Evolutionary conservation across 2,329 filamentous ascomycete species (phyloP).

Genomic region (Beauveria bassiana): DNA sequence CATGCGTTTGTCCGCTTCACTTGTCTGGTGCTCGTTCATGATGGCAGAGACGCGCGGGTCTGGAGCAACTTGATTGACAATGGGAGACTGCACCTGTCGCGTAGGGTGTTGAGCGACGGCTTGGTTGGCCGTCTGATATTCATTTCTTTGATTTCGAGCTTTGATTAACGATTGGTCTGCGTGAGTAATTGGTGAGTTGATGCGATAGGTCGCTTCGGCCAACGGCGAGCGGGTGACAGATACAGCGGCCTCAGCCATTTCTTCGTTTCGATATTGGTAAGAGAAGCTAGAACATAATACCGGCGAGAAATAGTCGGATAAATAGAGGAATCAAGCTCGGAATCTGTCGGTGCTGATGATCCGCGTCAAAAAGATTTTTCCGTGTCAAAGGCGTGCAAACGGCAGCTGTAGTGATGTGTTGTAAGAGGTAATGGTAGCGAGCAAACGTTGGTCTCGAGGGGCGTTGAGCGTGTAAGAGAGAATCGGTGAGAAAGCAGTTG

Average conservation of each 20-base stretch:
- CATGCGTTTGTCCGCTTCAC: constrained; percentile 28
- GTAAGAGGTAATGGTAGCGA: not conserved
- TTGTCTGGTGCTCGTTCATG: constrained; percentile 22
- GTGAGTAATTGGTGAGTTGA: constrained; percentile 33
- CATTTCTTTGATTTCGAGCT: constrained; percentile 19
- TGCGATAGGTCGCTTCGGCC: constrained; percentile 38
- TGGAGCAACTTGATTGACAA: constrained; percentile 3
- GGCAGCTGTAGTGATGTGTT: not conserved
- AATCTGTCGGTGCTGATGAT: not conserved
- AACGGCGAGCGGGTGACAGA: constrained; percentile 33
- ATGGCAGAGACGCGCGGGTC: constrained; percentile 18
- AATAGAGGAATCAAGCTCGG: not conserved
- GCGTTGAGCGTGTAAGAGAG: constrained; percentile 4
- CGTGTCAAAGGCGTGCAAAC: constrained; percentile 1
- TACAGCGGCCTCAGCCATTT: constrained; percentile 26
- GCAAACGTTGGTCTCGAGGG: not conserved
- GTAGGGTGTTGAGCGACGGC: constrained; percentile 13
- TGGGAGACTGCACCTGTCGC: constrained; percentile 10
- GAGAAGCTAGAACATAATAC: constrained; percentile 29
- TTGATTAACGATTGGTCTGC: constrained; percentile 23
- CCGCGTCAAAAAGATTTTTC: not conserved
- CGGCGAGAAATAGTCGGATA: constrained; percentile 10
- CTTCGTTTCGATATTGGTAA: constrained; percentile 14
- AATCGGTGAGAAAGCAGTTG: not conserved
- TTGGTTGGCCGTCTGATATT: not conserved